These are phyloP conservation scores for Saksenaea oblongispora DNA, from an alignment of 371 early-diverging fungal species.

Conservation along the genomic window DNA sequence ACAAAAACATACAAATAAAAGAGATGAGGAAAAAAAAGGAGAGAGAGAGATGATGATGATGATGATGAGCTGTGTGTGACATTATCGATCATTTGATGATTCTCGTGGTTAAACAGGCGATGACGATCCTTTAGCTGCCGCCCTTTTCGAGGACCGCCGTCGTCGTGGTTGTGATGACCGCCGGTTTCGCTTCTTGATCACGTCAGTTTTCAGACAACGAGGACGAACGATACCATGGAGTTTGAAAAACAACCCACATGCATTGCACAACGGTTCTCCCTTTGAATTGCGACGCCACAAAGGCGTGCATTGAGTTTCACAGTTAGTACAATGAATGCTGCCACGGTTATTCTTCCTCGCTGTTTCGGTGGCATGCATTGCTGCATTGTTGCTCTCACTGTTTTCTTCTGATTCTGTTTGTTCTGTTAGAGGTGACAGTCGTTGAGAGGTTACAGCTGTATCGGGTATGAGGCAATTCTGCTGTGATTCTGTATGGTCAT, in stretches of 20 bases:
- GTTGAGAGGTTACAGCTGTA: too few species aligned
- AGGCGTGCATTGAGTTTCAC: constrained; percentile 87
- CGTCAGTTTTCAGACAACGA: constrained; percentile 70
- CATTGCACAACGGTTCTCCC: constrained; percentile 61
- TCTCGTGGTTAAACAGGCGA: not conserved
- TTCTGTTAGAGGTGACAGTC: too few species aligned
- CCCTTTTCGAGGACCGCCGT: not conserved
- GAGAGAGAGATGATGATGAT: not conserved
- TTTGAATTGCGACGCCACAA: constrained; percentile 92
- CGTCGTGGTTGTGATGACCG: not conserved
- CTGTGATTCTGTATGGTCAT: too few species aligned
- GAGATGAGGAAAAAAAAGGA: not conserved
- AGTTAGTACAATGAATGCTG: constrained; percentile 75
- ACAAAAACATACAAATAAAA: not conserved
- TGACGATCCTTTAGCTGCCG: not conserved
- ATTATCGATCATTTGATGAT: not conserved
- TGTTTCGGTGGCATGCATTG: not conserved
- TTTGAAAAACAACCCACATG: constrained; percentile 70
- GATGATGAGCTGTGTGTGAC: not conserved
- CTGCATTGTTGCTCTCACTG: not conserved
- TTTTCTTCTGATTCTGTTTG: not conserved
- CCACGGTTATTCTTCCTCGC: not conserved
- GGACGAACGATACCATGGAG: constrained; percentile 83
- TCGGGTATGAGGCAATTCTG: too few species aligned
- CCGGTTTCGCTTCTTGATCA: constrained; percentile 77